Base-by-base conservation (phyloP, 345 rosid species). In the Eucalyptus pumila region DNA sequence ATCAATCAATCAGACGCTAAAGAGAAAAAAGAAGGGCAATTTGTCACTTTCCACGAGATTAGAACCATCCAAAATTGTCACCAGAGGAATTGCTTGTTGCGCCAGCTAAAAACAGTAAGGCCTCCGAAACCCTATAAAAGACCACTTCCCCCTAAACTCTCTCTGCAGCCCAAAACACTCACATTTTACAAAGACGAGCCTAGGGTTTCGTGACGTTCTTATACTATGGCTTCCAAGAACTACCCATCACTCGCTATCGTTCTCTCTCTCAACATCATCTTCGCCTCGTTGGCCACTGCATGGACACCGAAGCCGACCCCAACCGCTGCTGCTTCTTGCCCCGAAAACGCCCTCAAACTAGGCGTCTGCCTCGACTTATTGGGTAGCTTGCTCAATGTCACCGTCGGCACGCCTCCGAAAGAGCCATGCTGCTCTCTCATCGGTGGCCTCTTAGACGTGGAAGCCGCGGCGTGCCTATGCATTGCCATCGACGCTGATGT, bases 391-490 rank as follows among this genome's bases (percentile, higher is more conserved):
- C 89, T 95, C 19, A 95, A 93, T 37, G 81, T 93, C 7, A 95
- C 89, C 15, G 89, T 94, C 2, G 96, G 95, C 23, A 93, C 86
- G 86, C 94, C 96, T 40, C 94, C 94, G 16, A 94, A 93, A 80
- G 83, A 88, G 17, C 95, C 94, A 32, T 96, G 98, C 90, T 96
- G 98, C 92, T 90, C 95, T 7, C 90, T 94, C 24, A 92, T 95
- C 13, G 56, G 48, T 21, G 97, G 94, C 19, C 95, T 96, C 58
- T 80, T 89, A 60, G 94, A 95, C 89, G 91, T 95, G 14, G 97
- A 94, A 91, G 96, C 96, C 7, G 94, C 96, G 0, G 88, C 90
- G n/a, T 96, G 96, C 93, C 94, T 95, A 87, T 95, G 97, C 91
- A 93, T 95, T 17, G 96, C 95, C 88, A 94, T 94, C 90, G 94